phyloP scores from a whole-genome alignment of 2,329 filamentous ascomycete species.

The Clonostachys byssicola region DNA sequence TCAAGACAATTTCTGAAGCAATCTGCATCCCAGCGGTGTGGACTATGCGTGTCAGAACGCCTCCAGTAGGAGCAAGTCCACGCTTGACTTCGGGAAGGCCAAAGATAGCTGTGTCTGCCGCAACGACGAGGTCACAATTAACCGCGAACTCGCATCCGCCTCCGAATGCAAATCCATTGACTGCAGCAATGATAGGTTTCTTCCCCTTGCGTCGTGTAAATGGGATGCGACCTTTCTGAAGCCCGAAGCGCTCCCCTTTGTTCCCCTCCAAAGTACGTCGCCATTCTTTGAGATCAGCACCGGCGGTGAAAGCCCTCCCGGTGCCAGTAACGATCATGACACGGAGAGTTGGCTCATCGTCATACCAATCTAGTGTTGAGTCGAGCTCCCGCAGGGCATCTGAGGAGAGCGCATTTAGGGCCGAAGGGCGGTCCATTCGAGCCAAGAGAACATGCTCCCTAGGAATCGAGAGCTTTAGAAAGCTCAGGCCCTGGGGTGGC shows the following conservation, averaged over 20 bases:
- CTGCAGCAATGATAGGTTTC: conserved; percentile 56
- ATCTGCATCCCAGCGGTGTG: conserved; percentile 37
- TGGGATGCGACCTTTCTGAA: too few relatives aligned
- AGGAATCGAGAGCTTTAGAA: too few relatives aligned
- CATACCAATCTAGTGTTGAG: conserved; percentile 47
- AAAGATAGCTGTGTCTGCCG: conserved; percentile 44
- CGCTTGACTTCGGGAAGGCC: conserved; percentile 48
- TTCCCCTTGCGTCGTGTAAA: conserved; percentile 51
- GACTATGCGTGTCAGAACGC: conserved; percentile 44
- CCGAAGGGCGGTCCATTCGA: too few relatives aligned
- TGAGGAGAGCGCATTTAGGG: too few relatives aligned
- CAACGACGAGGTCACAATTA: conserved; percentile 50
- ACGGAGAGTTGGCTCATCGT: conserved; percentile 39
- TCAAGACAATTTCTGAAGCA: conserved; percentile 44
- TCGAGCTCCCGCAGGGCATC: conserved; percentile 31
- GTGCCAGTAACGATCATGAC: conserved; percentile 46
- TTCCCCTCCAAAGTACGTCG: not conserved
- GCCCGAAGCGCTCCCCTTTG: not conserved
- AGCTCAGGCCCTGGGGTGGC: too few relatives aligned
- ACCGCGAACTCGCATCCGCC: conserved; percentile 53
- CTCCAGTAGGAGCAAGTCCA: conserved; percentile 48
- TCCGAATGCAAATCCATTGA: conserved; percentile 53
- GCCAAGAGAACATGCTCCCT: too few relatives aligned
- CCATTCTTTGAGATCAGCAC: conserved; percentile 35
- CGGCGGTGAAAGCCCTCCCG: conserved; percentile 49